phyloP scores from a whole-genome alignment of 2,329 filamentous ascomycete species.

The Fusarium robinianum region DNA sequence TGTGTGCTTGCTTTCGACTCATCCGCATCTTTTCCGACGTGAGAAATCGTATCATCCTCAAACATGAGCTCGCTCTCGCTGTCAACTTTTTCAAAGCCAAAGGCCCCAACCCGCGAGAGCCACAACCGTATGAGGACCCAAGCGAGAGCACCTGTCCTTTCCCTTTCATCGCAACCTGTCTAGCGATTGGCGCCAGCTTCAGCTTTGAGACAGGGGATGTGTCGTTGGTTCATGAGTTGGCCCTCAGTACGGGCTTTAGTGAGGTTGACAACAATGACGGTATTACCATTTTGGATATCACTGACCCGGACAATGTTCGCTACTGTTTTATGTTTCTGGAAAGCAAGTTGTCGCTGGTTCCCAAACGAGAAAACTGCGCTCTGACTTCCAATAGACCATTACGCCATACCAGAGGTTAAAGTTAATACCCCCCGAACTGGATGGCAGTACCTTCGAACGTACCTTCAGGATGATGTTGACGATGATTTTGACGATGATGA shows the following conservation, averaged over 20 bases:
- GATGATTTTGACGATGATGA: no score
- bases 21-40: constrained; percentile 15
- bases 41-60: constrained; percentile 8
- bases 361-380: no score
- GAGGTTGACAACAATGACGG: constrained; percentile 7
- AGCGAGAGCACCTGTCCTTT: constrained; percentile 1
- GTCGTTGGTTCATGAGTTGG: background rate
- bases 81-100: background rate
- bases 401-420: no score
- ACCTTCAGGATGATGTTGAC: background rate
- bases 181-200: constrained; percentile 9
- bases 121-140: background rate
- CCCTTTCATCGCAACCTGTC: constrained; percentile 15
- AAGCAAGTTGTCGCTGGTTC: background rate
- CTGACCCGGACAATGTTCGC: background rate
- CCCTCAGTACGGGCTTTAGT: constrained; percentile 2
- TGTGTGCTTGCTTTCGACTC: constrained; percentile 12
- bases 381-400: no score
- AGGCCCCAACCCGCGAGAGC: background rate
- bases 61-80: constrained; percentile 11
- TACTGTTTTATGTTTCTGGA: constrained; percentile 11
- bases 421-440: constrained; percentile 1
- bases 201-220: background rate
- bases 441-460: constrained; percentile 1
- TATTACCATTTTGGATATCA: constrained; percentile 12